Evolutionary conservation across 192 early-diverging fungal species (phyloP).

Genomic region (Backusella liffmaniae): DNA sequence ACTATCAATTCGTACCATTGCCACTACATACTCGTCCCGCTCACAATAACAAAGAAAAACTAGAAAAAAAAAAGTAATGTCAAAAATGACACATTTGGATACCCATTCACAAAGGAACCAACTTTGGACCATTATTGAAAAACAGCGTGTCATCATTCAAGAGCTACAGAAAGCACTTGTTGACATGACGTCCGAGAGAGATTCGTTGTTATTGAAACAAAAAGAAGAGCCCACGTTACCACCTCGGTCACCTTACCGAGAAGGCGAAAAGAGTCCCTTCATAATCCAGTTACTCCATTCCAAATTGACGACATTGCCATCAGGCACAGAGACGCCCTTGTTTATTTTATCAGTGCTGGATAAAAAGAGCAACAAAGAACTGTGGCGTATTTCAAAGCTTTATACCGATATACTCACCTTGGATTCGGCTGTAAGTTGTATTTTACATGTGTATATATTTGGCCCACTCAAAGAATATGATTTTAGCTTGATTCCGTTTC

Average conservation of each 20-base stretch:
- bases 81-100: constrained; percentile 1
- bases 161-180: constrained; percentile 71
- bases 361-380: constrained; percentile 40
- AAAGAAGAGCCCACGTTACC: constrained; percentile 18
- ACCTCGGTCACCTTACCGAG: constrained; percentile 39
- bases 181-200: constrained; percentile 41
- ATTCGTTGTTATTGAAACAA: constrained; percentile 27
- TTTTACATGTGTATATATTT: not conserved
- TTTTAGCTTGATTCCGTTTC: not conserved
- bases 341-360: not conserved
- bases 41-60: not conserved
- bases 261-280: constrained; percentile 53
- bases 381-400: constrained; percentile 85
- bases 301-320: constrained; percentile 69
- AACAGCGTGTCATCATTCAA: constrained; percentile 83
- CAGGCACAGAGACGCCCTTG: constrained; percentile 59
- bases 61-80: not conserved
- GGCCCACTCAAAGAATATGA: no score
- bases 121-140: constrained; percentile 90
- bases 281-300: constrained; percentile 46
- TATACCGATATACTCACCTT: constrained; percentile 82
- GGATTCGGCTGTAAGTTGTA: constrained; percentile 62
- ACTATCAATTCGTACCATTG: no score
- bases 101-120: constrained; percentile 69
- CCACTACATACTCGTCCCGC: not conserved